These are phyloP conservation scores for Stagonosporopsis chrysanthemi DNA, from an alignment of 2,329 filamentous ascomycete species.

Conservation along the genomic window DNA sequence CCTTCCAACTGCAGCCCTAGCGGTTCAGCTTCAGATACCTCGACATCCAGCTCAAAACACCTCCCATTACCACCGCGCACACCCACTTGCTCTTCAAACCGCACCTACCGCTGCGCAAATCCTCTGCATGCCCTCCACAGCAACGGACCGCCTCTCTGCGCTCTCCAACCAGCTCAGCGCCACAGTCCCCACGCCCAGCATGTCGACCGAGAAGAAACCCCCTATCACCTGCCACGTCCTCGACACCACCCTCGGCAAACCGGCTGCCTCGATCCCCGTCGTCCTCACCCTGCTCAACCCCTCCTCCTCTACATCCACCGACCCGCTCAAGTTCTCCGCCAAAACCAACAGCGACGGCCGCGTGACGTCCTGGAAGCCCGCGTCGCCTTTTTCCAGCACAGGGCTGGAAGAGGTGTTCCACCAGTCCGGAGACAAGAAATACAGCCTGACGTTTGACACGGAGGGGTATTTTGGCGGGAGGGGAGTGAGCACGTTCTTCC, in stretches of 20 bases:
- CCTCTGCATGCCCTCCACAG: conserved; percentile 28
- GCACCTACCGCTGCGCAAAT: background rate
- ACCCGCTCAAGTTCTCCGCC: conserved; percentile 66
- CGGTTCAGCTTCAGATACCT: background rate
- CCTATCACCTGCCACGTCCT: conserved; percentile 88
- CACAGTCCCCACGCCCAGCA: conserved; percentile 18
- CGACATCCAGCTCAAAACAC: background rate
- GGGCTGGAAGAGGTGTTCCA: conserved; percentile 49
- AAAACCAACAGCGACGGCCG: conserved; percentile 79
- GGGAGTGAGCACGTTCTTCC: conserved; percentile 63
- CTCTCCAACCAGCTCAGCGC: conserved; percentile 20
- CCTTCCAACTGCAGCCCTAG: background rate
- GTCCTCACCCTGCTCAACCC: conserved; percentile 61
- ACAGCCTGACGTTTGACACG: conserved; percentile 77
- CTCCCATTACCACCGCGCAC: background rate
- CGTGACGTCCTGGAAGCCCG: conserved; percentile 71
- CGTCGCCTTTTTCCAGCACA: conserved; percentile 51
- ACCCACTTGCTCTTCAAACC: background rate
- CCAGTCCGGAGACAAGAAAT: conserved; percentile 59
- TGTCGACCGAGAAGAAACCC: conserved; percentile 41
- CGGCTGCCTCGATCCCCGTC: conserved; percentile 71
- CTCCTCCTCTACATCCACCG: conserved; percentile 48
- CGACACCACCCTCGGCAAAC: conserved; percentile 77
- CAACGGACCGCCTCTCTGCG: conserved; percentile 31
- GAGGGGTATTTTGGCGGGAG: conserved; percentile 72